Conservation (phyloP, 371 early-diverging fungal species). For the Massospora cicadina region DNA sequence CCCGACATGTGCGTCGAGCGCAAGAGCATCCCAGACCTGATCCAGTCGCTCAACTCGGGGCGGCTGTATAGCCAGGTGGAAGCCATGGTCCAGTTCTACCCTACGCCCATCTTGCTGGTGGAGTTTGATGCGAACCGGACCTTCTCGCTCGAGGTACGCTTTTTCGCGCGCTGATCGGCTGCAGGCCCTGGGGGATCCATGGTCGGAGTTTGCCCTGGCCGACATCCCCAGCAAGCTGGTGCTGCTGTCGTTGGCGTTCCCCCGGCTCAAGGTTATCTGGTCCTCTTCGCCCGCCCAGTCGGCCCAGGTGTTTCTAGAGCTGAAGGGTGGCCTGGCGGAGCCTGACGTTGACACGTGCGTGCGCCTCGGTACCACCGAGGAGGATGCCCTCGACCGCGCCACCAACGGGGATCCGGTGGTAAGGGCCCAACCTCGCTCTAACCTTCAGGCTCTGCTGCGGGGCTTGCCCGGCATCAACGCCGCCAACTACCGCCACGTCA, state of each 20-base stretch:
- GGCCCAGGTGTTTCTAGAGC: conserved; percentile 68
- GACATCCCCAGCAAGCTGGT: conserved; percentile 59
- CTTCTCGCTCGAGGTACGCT: conserved; percentile 41
- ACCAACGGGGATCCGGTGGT: conserved; percentile 50
- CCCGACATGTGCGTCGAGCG: conserved; percentile 84
- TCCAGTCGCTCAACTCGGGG: conserved; percentile 66
- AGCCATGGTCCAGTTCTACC: conserved; percentile 74
- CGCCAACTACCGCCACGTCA: conserved; percentile 52
- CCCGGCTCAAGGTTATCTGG: conserved; percentile 76
- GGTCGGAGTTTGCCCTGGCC: conserved; percentile 28
- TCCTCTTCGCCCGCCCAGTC: conserved; percentile 71
- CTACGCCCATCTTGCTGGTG: conserved; percentile 65
- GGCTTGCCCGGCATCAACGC: conserved; percentile 69
- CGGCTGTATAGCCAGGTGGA: conserved; percentile 84
- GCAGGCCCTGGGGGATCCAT: conserved; percentile 20
- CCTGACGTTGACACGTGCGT: conserved; percentile 51
- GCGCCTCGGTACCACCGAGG: conserved; percentile 48
- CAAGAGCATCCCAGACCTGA: conserved; percentile 82
- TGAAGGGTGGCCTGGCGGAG: conserved; percentile 65
- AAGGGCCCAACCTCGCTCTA: conserved; percentile 11
- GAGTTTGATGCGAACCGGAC: conserved; percentile 83
- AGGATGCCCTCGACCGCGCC: conserved; percentile 35
- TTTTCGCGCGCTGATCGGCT: neutral
- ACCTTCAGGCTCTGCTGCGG: conserved; percentile 45
- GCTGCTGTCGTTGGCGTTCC: conserved; percentile 67